Evolutionary conservation across 2,329 filamentous ascomycete species (phyloP), one percentile per base, ranked within the genome.

Genomic region (Sporothrix dimorphospora): DNA sequence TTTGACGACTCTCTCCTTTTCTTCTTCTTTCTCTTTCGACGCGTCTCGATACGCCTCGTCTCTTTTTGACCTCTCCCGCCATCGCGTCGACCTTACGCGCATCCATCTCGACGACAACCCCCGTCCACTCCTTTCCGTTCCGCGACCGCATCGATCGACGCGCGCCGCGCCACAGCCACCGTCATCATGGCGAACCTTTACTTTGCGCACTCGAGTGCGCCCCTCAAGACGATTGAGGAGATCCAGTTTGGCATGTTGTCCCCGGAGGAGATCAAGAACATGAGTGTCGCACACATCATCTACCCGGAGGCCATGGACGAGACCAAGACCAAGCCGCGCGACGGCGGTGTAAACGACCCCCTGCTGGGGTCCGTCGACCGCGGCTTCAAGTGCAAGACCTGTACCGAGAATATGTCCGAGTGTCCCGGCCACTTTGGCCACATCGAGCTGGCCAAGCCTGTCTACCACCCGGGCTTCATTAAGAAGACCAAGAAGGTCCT

Each of bases 241-340:
- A 97, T 99, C 79, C 97, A 99, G 87, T 99, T 99, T 81, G 96
- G 96, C 80, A 89, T 99, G 81, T 89, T 99, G 83, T 97, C 96
- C 47, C 96, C 96, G 34, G 96, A 99, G 82, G 97, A 99, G 86
- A 97, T 98, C 83, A 98, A 99, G 87, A 94, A 92, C 79, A 97
- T 98, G 94, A 98, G 94, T 83, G 95, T 98, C 75, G 92, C 91
- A 77, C 93, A 97, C 81, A 95, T 99, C 81, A 89, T 96, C 81
- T 98, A 98, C 81, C 94, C 96, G n/a, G 96, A 99, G 86, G 98
- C 96, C 38, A 98, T 99, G 96, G 96, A 99, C 80, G 96, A 99
- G 83, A 92, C 92, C 82, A 92, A 94, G 79, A 91, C 93, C 77
- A 93, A 93, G 81, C 96, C 96, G 75, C 94, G 96, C 77, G 92